phyloP scores from a whole-genome alignment of 2,329 filamentous ascomycete species.

The Dendrostoma leiphaemia region DNA sequence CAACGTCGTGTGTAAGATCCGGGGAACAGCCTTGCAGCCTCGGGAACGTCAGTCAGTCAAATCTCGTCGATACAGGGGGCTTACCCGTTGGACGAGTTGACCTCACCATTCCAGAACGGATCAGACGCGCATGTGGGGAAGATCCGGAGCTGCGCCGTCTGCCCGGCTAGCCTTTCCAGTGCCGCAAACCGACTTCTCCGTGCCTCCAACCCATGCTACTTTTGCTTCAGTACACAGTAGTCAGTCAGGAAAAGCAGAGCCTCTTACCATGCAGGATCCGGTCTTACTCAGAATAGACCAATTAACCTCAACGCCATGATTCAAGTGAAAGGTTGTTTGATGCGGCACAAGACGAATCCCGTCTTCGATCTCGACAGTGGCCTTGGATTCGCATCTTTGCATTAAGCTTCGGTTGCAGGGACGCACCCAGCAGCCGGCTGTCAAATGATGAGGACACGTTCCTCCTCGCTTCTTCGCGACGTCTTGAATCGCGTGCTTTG shows the following conservation, averaged over 20 bases:
- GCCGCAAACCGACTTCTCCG: too few relatives aligned
- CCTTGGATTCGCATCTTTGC: not conserved
- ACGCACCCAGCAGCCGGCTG: not conserved
- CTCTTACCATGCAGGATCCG: too few relatives aligned
- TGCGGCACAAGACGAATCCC: constrained; percentile 1
- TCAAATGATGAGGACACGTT: not conserved
- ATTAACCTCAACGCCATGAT: constrained; percentile 5
- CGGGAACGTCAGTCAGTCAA: constrained; percentile 3
- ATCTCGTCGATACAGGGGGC: not conserved
- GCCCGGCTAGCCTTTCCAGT: not conserved
- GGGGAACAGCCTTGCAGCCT: constrained; percentile 12
- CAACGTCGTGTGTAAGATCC: constrained; percentile 7
- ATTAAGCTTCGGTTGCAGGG: constrained; percentile 5
- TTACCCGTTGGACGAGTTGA: too few relatives aligned
- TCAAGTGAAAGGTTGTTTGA: constrained; percentile 5
- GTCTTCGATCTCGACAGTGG: not conserved
- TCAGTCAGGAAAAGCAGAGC: too few relatives aligned
- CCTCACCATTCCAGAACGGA: constrained; percentile 7
- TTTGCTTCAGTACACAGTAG: too few relatives aligned
- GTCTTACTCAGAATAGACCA: constrained; percentile 6
- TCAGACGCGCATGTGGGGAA: constrained; percentile 9
- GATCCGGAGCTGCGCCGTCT: constrained; percentile 14
- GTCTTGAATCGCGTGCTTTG: not conserved
- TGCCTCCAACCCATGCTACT: too few relatives aligned
- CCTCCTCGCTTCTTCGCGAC: not conserved